Evolutionary conservation across 495 filamentous ascomycete genomes (phyloP), one percentile per base, ranked within the genome.

Genomic region (Hypomontagnella monticulosa): DNA sequence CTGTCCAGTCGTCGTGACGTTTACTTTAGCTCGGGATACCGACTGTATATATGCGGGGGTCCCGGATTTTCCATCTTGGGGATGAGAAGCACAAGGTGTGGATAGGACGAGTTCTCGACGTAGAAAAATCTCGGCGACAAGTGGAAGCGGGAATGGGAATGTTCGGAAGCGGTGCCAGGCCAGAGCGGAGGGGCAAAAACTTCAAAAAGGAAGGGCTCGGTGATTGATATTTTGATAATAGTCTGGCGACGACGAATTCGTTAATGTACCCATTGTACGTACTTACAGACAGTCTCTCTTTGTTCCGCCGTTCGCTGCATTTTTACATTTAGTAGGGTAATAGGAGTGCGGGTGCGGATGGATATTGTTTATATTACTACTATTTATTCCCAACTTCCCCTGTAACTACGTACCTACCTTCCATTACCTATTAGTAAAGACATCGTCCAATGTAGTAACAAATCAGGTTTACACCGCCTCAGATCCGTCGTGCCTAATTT

Each of bases 231-330:
- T 33, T 42, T 46, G 18, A 38, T 53, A 53, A 46, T 30, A 38
- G 19, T 11, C 30, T 63, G 54, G 54, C 23, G 23, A 27, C 23
- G 23, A 27, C 23, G 23, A 27, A 2, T 27, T 27, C 3, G 23
- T 27, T 27, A 27, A 27, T 27, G 40, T 55, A 54, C n/a, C n/a
- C n/a, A n/a, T n/a, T 58, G 49, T 20, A 63, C 63, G 59, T 63
- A 60, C 54, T 63, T 68, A 68, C 49, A 44, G 49, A 15, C 15
- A 23, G 34, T 57, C 56, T 61, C 44, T 56, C 63, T 34, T 36
- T 61, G 16, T 61, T 61, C 44, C 16, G 38, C 47, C 30, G 37
- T 51, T 56, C 38, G 56, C 44, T 50, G 30, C 56, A 8, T 67
- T 41, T 41, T 55, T 51, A 51, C 27, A 63, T 48, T 20, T 38